Conservation (phyloP, 495 filamentous ascomycete species). For the Opeltia flavorubescens region DNA sequence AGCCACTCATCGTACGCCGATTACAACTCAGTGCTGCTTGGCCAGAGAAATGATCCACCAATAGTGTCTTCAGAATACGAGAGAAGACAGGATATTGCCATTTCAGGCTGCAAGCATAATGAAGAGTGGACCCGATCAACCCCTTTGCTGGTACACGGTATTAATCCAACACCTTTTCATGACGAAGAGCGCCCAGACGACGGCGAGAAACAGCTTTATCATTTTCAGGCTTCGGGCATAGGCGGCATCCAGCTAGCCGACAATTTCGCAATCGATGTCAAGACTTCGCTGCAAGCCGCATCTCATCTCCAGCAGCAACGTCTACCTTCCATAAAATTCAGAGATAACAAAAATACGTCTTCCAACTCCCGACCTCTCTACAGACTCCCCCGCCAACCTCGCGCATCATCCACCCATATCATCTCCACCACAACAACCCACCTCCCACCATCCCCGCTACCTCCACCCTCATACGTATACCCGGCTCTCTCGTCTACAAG, state of each 20-base stretch:
- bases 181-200: neutral
- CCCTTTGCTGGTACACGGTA: neutral
- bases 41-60: neutral
- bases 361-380: too few species aligned
- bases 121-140: too few species aligned
- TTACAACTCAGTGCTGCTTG: conserved; percentile 7
- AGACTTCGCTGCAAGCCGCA: too few species aligned
- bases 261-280: conserved; percentile 47
- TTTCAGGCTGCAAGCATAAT: neutral
- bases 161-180: neutral
- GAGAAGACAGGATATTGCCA: neutral
- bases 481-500: conserved; percentile 10
- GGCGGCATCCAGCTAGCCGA: conserved; percentile 52
- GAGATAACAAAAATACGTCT: too few species aligned
- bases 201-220: conserved; percentile 12
- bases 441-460: conserved; percentile 14
- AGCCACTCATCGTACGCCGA: conserved; percentile 5
- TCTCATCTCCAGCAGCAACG: too few species aligned
- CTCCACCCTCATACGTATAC: conserved; percentile 10
- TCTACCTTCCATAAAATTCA: too few species aligned
- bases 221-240: conserved; percentile 48
- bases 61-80: neutral
- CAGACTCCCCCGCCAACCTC: conserved; percentile 6
- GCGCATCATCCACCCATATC: neutral
- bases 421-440: conserved; percentile 9